Conservation (phyloP, 2,329 filamentous ascomycete species). For the Penicillium expansum region DNA sequence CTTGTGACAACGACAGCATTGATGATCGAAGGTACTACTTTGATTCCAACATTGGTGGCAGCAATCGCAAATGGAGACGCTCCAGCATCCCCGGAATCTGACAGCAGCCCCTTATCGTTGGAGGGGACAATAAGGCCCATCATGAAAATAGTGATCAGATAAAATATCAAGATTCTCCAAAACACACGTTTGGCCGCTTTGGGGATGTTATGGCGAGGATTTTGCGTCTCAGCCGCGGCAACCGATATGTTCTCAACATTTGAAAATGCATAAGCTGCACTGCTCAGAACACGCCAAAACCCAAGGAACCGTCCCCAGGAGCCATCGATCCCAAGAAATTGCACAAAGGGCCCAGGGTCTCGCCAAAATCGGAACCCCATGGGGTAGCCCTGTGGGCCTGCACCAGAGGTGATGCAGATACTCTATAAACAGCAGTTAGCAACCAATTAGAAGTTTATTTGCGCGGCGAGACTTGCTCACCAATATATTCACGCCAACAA, state of each 20-base stretch:
- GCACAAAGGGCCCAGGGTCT: slow-evolving; percentile 42
- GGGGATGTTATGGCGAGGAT: slow-evolving; percentile 50
- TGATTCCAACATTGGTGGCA: slow-evolving; percentile 42
- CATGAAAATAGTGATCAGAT: slow-evolving; percentile 52
- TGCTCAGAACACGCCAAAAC: slow-evolving; percentile 34
- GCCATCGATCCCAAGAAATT: slow-evolving; percentile 40
- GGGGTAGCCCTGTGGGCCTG: slow-evolving; percentile 18
- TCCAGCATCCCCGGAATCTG: slow-evolving; percentile 1
- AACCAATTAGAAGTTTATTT: background rate
- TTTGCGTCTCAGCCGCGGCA: slow-evolving; percentile 50
- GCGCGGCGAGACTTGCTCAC: slow-evolving; percentile 28
- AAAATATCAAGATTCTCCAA: slow-evolving; percentile 53
- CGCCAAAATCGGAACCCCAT: slow-evolving; percentile 45
- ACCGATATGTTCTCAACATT: slow-evolving; percentile 47
- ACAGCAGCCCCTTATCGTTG: slow-evolving; percentile 45
- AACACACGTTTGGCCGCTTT: slow-evolving; percentile 52
- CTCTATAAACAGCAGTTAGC: background rate
- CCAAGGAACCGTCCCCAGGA: slow-evolving; percentile 45
- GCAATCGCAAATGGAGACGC: slow-evolving; percentile 37
- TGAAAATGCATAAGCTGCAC: slow-evolving; percentile 26
- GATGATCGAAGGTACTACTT: slow-evolving; percentile 1
- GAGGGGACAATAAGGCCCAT: slow-evolving; percentile 42
- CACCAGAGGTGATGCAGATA: slow-evolving; percentile 36
- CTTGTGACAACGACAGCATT: slow-evolving; percentile 5
- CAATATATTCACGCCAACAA: slow-evolving; percentile 60